phyloP scores from a whole-genome alignment of 305 asterid genomes.

The Lippia alba region DNA sequence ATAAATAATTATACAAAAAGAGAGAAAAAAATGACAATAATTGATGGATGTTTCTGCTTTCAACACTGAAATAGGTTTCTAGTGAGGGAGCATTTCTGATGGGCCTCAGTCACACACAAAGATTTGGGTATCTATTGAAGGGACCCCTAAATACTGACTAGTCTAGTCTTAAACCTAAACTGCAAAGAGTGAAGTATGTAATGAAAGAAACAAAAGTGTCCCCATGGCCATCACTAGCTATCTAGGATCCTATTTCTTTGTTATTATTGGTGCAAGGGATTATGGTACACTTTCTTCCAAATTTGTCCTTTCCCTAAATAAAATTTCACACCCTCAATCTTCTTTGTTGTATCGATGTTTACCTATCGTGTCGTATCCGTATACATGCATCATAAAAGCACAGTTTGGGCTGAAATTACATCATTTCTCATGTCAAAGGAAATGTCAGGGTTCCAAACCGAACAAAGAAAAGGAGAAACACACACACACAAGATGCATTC shows the following conservation, averaged over 20 bases:
- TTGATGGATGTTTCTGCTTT: constrained; percentile 7
- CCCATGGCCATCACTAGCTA: not conserved
- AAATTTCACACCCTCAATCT: not conserved
- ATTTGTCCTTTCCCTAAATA: not conserved
- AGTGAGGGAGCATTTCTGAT: constrained; percentile 21
- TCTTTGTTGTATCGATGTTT: no score
- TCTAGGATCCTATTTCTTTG: not conserved
- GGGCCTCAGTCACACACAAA: constrained; percentile 25
- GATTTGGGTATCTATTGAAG: constrained; percentile 31
- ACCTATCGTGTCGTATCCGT: no score
- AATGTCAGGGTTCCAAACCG: no score
- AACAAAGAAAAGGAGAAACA: no score
- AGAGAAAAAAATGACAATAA: not conserved
- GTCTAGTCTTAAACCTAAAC: not conserved
- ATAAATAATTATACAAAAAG: no score
- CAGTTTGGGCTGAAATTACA: no score
- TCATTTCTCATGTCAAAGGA: no score
- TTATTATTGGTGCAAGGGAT: no score
- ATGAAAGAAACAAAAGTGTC: not conserved
- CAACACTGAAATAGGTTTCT: constrained; percentile 17
- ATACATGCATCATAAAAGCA: no score
- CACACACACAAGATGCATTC: not conserved
- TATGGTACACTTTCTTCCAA: not conserved
- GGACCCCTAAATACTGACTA: not conserved
- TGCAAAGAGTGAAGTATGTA: not conserved